Evolutionary conservation across 202 grass and related monocot species (phyloP), one percentile per base, ranked within the genome.

Genomic region (Cymbopogon flexuosus): DNA sequence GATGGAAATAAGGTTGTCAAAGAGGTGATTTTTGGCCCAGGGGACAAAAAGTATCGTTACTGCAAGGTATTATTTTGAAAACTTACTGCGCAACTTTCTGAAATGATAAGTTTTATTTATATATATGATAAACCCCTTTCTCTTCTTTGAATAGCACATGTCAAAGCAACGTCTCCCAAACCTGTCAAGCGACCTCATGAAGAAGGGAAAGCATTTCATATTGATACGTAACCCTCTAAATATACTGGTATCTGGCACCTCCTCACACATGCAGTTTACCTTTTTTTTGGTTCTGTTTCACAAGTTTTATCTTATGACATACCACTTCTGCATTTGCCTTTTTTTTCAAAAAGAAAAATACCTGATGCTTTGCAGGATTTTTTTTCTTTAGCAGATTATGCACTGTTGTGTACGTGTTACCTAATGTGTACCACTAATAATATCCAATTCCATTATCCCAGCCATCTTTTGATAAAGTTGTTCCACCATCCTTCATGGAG

Each of bases 191-290:
- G 87, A 93, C 82, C 86, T 98, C 81, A 88, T 93, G 90, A 93
- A 91, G 83, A 91, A 89, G 75, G 95, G 95, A 83, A 98, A 95
- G 13, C 95, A 98, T 86, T 95, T 98, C 85, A 95, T 98, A 86
- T 70, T 98, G 80, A 98, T 98, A 82, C 84, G 92, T 14, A 95
- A 89, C 70, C 95, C 95, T 79, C 80, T 98, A 66, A 90, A 91
- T 81, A 94, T 90, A 52, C 84, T 98, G 88, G 95, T 98, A 94
- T 66, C 59, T 86, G 2, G 19, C 23, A n/a, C 72, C 65, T 40
- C 45, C 40, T 33, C 68, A 31, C 14, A 58, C 62, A 76, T 56
- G n/a, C 3, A 42, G 33, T 29, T 52, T 41, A 15, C 15, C 30
- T 24, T 33, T 65, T 83, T 70, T 40, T 45, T 83, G 33, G 30